Base-by-base conservation (phyloP, 306 rosid genomes). In the Astragalus membranaceus region DNA sequence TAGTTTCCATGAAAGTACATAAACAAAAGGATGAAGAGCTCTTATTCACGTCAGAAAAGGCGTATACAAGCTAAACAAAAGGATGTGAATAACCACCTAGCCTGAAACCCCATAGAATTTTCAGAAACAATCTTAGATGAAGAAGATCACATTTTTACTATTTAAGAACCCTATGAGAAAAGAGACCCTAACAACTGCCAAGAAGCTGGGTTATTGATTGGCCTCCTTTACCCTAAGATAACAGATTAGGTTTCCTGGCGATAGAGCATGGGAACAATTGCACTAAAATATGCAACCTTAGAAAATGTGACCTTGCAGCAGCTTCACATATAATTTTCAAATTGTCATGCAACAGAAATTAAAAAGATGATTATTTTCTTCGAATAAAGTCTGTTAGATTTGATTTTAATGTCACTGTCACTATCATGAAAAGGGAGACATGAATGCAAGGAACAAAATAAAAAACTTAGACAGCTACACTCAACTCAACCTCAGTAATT, bases 271-370 rank as follows among this genome's bases (percentile, higher is more conserved):
- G 65, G 74, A 23, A 13, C 32, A 62, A 69, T 11, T 48, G 12
- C 49, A 73, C 43, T 37, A 66, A 70, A 64, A 72, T 64, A 48
- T 74, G 58, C 70, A 64, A 64, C 64, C 58, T 58, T 41, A 23
- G 11, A 33, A 52, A 44, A 78, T 63, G 48, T 29, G 65, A 78
- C 53, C 61, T 46, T 33, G 71, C 75, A 65, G 32, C 63, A 12
- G 23, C 43, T 44, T 64, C 23, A 11, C 53, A 29, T 10, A 8
- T 8, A 50, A 10, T 6, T 67, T 74, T 61, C 53, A 33, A 57
- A n/a, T 71, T 76, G 46, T 44, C 33, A 72, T 26, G 76, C 51
- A 62, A 65, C 23, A 39, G 23, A 53, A 64, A 73, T 60, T 60
- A 62, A 46, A 46, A 65, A 37, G 36, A 33, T 44, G 2, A 46